Percentiles rank a stretch among this genome's conserved stretches.
Evolutionary conservation across 2,329 filamentous ascomycete species (phyloP).

Genomic region (Fusarium paranaense): DNA sequence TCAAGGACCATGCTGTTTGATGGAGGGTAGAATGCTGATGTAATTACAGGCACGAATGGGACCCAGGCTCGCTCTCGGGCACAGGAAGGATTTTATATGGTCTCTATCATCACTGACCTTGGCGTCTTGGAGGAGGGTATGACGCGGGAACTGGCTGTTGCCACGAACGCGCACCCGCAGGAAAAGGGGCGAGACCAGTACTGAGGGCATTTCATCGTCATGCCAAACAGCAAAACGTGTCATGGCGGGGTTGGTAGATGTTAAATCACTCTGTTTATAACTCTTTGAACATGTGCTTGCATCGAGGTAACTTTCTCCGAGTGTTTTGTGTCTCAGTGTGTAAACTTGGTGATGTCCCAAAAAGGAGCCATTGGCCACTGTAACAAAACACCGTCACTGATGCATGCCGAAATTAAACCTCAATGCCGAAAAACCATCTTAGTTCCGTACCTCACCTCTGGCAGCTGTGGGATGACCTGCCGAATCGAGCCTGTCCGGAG

Average conservation of each 20-base stretch:
- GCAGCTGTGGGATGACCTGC: no score
- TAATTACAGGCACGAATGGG: neutral
- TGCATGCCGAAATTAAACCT: fast-evolving
- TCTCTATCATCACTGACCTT: neutral
- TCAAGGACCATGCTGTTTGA: neutral
- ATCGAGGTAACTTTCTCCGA: neutral
- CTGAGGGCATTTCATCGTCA: neutral
- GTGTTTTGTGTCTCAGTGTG: no score
- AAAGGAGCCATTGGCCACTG: no score
- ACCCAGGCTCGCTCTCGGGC: neutral
- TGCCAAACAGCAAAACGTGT: neutral
- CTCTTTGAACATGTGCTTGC: neutral
- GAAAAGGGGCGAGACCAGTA: neutral
- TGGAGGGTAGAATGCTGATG: neutral
- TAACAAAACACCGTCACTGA: no score
- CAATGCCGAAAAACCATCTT: no score
- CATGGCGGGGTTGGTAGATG: neutral
- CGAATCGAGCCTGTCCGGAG: no score
- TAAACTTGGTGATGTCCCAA: no score
- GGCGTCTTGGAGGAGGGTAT: neutral
- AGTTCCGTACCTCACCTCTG: no score
- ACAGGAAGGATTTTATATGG: neutral
- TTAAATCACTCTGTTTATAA: neutral
- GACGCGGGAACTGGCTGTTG: neutral
- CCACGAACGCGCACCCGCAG: neutral